Evolutionary conservation across 768 basidiomycete species (phyloP).

Genomic region (Leucosporidium scottii): DNA sequence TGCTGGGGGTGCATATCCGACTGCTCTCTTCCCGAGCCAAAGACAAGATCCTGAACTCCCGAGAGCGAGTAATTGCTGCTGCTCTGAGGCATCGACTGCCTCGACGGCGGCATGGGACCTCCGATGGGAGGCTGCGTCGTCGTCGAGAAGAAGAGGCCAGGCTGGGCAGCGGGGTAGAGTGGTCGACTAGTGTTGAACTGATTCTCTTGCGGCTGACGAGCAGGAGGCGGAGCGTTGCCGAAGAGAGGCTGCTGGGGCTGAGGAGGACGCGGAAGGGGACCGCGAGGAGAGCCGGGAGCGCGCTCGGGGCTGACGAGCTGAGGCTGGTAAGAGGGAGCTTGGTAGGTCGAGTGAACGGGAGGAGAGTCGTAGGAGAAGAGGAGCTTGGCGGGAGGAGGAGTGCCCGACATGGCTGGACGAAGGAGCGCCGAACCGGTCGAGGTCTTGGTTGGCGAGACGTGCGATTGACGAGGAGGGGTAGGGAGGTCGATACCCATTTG

Average conservation of each 20-base stretch:
- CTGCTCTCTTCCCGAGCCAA: not conserved
- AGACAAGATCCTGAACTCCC: conserved; percentile 13
- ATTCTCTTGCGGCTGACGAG: too few relatives aligned
- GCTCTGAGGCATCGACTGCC: conserved; percentile 3
- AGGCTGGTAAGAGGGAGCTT: not conserved
- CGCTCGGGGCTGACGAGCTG: not conserved
- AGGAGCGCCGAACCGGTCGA: not conserved
- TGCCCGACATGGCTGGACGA: conserved; percentile 4
- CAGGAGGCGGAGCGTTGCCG: not conserved
- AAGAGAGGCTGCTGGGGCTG: not conserved
- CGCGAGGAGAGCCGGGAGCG: not conserved
- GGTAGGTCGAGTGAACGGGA: conserved; percentile 8
- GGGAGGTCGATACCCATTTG: conserved; percentile 17
- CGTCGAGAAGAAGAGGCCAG: conserved; percentile 16
- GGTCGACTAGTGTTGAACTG: too few relatives aligned
- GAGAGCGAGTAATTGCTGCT: conserved; percentile 14
- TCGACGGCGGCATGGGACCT: conserved; percentile 18
- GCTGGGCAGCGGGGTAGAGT: not conserved
- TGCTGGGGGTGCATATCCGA: not conserved
- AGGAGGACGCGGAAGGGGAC: not conserved
- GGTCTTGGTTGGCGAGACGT: conserved; percentile 29
- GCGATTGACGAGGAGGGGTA: conserved; percentile 19
- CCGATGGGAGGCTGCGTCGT: conserved; percentile 10
- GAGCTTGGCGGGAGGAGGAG: not conserved
- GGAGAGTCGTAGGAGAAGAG: conserved; percentile 25